A percentile compares a stretch with the other conserved stretches of the same genome.
These are phyloP conservation scores for Cutaneotrichosporon cutaneum DNA, from an alignment of 1,284 basidiomycete genomes.

Conservation along the genomic window DNA sequence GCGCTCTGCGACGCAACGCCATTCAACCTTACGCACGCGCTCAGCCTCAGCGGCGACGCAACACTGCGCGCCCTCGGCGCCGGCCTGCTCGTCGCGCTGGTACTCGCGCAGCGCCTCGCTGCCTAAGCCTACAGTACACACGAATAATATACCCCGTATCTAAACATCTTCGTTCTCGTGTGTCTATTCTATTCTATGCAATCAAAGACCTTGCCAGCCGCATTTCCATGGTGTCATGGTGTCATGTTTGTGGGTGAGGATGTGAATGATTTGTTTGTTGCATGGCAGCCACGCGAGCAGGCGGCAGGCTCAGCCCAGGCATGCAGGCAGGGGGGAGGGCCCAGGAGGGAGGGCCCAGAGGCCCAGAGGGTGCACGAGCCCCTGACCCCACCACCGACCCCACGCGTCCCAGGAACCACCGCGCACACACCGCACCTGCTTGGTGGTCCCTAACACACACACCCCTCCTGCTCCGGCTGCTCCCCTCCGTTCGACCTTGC, in stretches of 20 bases:
- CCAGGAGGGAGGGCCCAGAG: too few relatives aligned
- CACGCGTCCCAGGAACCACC: constrained; percentile 8
- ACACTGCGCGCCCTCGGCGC: constrained; percentile 48
- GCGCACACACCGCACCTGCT: neutral
- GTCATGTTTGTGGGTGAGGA: too few relatives aligned
- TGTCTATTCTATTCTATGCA: neutral
- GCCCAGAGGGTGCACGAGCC: too few relatives aligned
- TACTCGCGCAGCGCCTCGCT: constrained; percentile 40
- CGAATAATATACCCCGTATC: neutral
- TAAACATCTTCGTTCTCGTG: neutral
- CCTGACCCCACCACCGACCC: neutral
- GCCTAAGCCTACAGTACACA: neutral
- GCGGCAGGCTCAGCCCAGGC: too few relatives aligned
- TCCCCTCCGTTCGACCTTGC: too few relatives aligned
- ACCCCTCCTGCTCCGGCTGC: too few relatives aligned
- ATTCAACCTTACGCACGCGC: constrained; percentile 37
- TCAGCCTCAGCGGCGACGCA: constrained; percentile 44
- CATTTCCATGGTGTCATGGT: too few relatives aligned
- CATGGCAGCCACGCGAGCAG: too few relatives aligned
- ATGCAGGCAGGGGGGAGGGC: too few relatives aligned
- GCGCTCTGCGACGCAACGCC: constrained; percentile 49
- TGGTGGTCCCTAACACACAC: too few relatives aligned
- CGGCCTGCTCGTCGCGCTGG: constrained; percentile 41
- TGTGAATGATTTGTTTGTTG: constrained; percentile 1
- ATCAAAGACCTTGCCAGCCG: neutral